A percentile compares a stretch with the other conserved stretches of the same genome.
phyloP scores from a whole-genome alignment of 306 rosid genomes.

The Gastrolobium bilobum region DNA sequence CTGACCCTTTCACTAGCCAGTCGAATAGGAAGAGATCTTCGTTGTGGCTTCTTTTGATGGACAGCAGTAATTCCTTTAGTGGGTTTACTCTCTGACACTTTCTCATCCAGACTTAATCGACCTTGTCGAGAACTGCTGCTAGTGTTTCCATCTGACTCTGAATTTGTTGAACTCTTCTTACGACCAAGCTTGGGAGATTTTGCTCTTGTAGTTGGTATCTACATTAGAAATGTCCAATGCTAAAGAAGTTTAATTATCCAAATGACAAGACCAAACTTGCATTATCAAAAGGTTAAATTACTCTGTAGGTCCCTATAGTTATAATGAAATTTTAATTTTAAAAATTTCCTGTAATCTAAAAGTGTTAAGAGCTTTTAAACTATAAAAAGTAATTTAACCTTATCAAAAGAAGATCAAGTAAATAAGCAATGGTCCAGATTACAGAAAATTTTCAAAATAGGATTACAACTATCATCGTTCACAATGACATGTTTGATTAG shows the following conservation, averaged over 20 bases:
- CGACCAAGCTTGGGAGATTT: slow-evolving; percentile 99
- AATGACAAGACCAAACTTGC: slow-evolving; percentile 18
- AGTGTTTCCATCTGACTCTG: slow-evolving; percentile 68
- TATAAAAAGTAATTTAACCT: not conserved
- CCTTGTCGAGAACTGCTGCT: slow-evolving; percentile 56
- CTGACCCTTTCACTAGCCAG: slow-evolving; percentile 71
- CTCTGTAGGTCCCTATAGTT: not conserved
- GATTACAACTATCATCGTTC: not conserved
- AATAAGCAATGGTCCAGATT: slow-evolving; percentile 32
- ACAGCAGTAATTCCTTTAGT: slow-evolving; percentile 56
- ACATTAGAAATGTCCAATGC: slow-evolving; percentile 49
- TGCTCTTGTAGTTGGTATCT: slow-evolving; percentile 96
- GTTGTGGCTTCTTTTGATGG: slow-evolving; percentile 72
- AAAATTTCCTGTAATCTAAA: not conserved
- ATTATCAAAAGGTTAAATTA: not conserved
- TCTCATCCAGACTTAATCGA: slow-evolving; percentile 82
- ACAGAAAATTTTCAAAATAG: not conserved
- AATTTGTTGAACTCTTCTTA: slow-evolving; percentile 63
- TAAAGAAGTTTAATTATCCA: slow-evolving; percentile 2
- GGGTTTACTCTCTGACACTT: slow-evolving; percentile 55
- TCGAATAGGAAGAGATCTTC: slow-evolving; percentile 91
- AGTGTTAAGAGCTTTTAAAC: not conserved
- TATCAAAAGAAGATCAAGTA: slow-evolving; percentile 16
- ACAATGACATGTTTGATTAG: slow-evolving; percentile 12
- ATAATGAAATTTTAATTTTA: not conserved